These are phyloP conservation scores for Thraustochytrium striatum DNA, from an alignment of 352 stramenopile species.

Conservation along the genomic window DNA sequence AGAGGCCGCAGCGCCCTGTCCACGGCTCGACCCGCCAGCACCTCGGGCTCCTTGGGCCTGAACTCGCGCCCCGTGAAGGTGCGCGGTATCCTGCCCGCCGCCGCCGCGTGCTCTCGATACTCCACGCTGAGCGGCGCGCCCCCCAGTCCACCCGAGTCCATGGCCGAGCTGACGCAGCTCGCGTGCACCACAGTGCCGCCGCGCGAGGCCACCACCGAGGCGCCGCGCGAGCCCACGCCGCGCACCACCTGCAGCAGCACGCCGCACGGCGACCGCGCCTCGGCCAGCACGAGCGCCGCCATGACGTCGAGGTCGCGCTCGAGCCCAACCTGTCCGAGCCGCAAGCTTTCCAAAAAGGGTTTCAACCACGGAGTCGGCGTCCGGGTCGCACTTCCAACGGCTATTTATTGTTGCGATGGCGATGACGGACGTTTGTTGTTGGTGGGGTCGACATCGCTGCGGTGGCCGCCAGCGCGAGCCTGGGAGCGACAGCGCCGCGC, in stretches of 20 bases:
- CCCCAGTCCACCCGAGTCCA: too few relatives aligned
- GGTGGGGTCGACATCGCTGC: too few relatives aligned
- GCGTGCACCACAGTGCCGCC: slow-evolving; percentile 1
- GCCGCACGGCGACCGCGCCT: not conserved
- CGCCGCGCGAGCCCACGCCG: not conserved
- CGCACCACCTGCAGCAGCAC: not conserved
- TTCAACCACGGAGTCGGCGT: too few relatives aligned
- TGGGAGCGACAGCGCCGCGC: too few relatives aligned
- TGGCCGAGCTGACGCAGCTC: slow-evolving; percentile 1
- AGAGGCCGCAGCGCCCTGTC: slow-evolving; percentile 90
- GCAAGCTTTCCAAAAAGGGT: too few relatives aligned
- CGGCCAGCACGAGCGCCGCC: not conserved
- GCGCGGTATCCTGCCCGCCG: slow-evolving; percentile 74
- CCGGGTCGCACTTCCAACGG: too few relatives aligned
- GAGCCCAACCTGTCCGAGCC: too few relatives aligned
- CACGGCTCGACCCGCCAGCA: slow-evolving; percentile 90
- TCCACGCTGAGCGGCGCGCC: slow-evolving; percentile 73
- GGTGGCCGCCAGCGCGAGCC: too few relatives aligned
- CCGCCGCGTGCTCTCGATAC: slow-evolving; percentile 78
- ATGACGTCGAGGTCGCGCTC: too few relatives aligned
- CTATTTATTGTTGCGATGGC: too few relatives aligned
- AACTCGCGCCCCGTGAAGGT: slow-evolving; percentile 78
- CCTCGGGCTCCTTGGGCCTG: slow-evolving; percentile 84
- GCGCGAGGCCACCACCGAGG: slow-evolving; percentile 4
- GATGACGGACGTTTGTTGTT: too few relatives aligned